A percentile compares a stretch with the other conserved stretches of the same genome.
These are phyloP conservation scores for Scenedesmus sp. DNA, from an alignment of 163 green algal genomes.

Conservation along the genomic window DNA sequence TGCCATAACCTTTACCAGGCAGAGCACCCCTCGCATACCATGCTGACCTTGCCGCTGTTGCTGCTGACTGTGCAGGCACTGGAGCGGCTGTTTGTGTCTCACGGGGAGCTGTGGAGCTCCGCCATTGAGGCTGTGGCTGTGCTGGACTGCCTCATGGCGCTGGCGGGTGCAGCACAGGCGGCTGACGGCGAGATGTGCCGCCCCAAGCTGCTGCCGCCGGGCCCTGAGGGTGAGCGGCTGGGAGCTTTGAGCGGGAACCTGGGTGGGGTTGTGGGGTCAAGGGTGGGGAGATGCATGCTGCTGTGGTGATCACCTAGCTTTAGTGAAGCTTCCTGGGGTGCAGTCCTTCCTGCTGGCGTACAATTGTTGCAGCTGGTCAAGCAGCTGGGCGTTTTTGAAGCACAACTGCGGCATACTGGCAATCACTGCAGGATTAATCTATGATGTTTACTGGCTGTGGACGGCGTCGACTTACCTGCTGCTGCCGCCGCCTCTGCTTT, in stretches of 20 bases:
- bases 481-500: not conserved
- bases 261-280: no score
- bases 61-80: slow-evolving; percentile 63
- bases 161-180: slow-evolving; percentile 79
- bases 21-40: not conserved
- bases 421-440: not conserved
- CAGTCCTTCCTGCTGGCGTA: no score
- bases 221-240: not conserved
- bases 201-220: slow-evolving; percentile 64
- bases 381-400: not conserved
- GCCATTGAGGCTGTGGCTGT: slow-evolving; percentile 80
- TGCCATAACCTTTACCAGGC: no score
- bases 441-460: not conserved
- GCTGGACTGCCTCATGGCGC: slow-evolving; percentile 93
- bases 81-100: slow-evolving; percentile 74
- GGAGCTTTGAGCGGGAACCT: not conserved
- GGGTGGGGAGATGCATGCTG: not conserved
- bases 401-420: not conserved
- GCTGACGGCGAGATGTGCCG: slow-evolving; percentile 76
- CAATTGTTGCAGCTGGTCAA: not conserved
- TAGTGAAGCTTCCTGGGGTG: no score
- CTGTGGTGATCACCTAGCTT: not conserved
- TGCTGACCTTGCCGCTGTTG: not conserved
- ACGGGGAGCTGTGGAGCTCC: slow-evolving; percentile 77
- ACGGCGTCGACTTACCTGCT: not conserved